phyloP scores from a whole-genome alignment of 768 basidiomycete species.

The Lentinula lateritia region DNA sequence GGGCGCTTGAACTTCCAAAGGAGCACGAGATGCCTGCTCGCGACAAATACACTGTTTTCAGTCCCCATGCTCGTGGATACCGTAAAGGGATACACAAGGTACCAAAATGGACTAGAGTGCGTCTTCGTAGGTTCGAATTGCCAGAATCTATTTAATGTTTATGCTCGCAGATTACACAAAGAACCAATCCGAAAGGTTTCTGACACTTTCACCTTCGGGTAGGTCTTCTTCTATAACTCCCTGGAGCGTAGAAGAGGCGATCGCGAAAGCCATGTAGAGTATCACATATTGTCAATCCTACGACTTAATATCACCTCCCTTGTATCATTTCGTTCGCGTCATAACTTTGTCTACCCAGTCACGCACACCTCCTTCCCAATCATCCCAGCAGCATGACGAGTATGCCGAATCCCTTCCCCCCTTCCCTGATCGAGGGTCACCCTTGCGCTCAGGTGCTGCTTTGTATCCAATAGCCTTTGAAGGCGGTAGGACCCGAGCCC shows the following conservation, averaged over 20 bases:
- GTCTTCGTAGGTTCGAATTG: conserved; percentile 18
- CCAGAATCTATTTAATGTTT: too few species aligned
- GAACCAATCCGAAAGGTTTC: conserved; percentile 91
- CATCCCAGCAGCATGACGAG: conserved; percentile 18
- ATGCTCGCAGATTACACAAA: conserved; percentile 61
- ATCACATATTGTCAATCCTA: not conserved
- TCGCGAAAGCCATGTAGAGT: not conserved
- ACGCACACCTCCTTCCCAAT: conserved; percentile 13
- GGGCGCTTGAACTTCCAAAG: conserved; percentile 81
- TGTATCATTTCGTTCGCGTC: not conserved
- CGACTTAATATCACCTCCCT: not conserved
- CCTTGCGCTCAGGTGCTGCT: conserved; percentile 23
- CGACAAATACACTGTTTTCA: conserved; percentile 96
- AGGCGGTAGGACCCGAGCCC: conserved; percentile 44
- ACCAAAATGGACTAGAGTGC: conserved; percentile 93
- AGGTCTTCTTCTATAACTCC: not conserved
- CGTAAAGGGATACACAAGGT: conserved; percentile 95
- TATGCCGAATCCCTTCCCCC: conserved; percentile 14
- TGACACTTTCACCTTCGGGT: conserved; percentile 21
- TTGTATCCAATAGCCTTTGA: conserved; percentile 33
- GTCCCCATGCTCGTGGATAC: conserved; percentile 63
- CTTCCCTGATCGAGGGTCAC: conserved; percentile 13
- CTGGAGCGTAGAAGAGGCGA: not conserved
- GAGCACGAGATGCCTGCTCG: conserved; percentile 88
- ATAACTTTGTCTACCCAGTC: conserved; percentile 4